Base-by-base conservation (phyloP, 192 early-diverging fungal genomes). In the Diversispora epigaea region DNA sequence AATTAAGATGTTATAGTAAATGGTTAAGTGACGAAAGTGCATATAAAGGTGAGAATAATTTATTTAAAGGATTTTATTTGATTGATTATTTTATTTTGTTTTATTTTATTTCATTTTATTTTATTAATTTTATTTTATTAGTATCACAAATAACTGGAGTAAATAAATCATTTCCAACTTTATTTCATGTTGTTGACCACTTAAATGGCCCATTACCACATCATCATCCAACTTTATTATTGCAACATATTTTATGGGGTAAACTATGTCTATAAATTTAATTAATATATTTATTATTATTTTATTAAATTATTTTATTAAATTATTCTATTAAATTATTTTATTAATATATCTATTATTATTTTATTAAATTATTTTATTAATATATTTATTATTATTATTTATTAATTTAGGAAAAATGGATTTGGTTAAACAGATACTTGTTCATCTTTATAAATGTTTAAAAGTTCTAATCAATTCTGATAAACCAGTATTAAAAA, bases 221-320 rank as follows among this genome's bases (percentile, higher is more conserved):
- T 68, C 90, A 93, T 71, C 91, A 95, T 73, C 93, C 93, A 12
- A 77, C 82, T 21, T 76, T 91, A 14, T 72, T 95, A 56, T 77
- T 88, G 8, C 86, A 93, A 43, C 89, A 92, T 77, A 77, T 94
- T 43, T 70, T 93, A 70, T 93, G 91, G 91, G 89, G 88, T 86
- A 83, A 74, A 68, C 75, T 65, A 47, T 45, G 17, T 41, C 11
- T 21, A 6, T 19, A 44, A 2, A 25, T 3, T 25, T 17, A 14
- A 8, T 45, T 71, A 47, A 2, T 9, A 50, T 49, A 22, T n/a
- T 68, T 69, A 19, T 4, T 44, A 52, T 40, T 15, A 52, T 5
- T 56, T 32, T 40, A 54, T 43, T 10, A 25, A 19, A 63, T 76
- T 41, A 65, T 10, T 76, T 45, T 47, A 57, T 68, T 60, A 63